phyloP scores from a whole-genome alignment of 2,329 filamentous ascomycete genomes.

The Cercospora canescens region DNA sequence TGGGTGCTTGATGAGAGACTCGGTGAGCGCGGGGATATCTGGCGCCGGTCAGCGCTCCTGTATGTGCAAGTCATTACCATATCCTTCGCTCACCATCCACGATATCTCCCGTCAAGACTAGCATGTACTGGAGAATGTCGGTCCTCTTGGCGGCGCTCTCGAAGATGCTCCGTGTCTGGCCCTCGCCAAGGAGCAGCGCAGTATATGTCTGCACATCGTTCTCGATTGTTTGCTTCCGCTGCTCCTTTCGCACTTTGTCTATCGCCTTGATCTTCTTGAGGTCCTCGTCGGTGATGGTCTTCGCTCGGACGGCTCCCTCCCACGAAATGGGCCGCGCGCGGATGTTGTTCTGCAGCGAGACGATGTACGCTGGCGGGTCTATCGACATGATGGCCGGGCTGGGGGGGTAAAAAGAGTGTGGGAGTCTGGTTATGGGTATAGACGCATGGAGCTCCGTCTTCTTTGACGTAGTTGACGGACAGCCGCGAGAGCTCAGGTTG shows the following conservation, averaged over 20 bases:
- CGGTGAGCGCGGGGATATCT: conserved; percentile 80
- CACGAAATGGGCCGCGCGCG: conserved; percentile 93
- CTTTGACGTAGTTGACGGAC: conserved; percentile 2
- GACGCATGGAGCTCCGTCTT: neutral
- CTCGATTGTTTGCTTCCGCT: conserved; percentile 80
- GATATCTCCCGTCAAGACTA: conserved; percentile 85
- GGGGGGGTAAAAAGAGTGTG: neutral
- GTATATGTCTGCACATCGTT: conserved; percentile 77
- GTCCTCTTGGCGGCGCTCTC: conserved; percentile 81
- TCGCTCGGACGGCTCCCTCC: conserved; percentile 92
- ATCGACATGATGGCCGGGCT: conserved; percentile 68
- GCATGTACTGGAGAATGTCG: conserved; percentile 92
- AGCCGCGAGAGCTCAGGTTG: neutral
- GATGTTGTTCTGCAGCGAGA: conserved; percentile 94
- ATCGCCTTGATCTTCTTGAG: conserved; percentile 94
- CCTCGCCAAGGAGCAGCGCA: conserved; percentile 72
- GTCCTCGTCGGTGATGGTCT: conserved; percentile 91
- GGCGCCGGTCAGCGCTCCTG: conserved; percentile 8
- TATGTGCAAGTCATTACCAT: neutral
- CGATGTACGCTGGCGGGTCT: conserved; percentile 84
- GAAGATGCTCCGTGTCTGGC: conserved; percentile 67
- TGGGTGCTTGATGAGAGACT: conserved; percentile 71
- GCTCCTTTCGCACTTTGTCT: conserved; percentile 93
- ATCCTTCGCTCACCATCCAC: conserved; percentile 67
- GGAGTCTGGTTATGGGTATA: neutral